A percentile compares a stretch with the other conserved stretches of the same genome.
Conservation (phyloP, 257 asterid species). For the Leonotis leonurus region DNA sequence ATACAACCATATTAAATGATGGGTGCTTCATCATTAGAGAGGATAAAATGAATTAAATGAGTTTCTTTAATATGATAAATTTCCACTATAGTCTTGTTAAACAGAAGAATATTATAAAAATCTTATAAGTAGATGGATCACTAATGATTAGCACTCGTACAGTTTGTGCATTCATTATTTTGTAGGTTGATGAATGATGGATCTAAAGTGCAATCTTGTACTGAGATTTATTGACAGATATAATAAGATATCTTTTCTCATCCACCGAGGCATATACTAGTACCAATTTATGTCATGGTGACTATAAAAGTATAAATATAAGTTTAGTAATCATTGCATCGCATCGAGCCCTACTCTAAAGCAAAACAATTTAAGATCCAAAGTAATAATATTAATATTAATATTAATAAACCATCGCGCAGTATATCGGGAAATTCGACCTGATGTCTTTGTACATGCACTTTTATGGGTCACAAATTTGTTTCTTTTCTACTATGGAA, state of each 20-base stretch:
- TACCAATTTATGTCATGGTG: not conserved
- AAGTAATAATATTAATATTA: too few relatives aligned
- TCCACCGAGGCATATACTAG: not conserved
- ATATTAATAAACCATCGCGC: constrained; percentile 18
- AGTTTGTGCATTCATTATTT: not conserved
- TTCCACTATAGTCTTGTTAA: not conserved
- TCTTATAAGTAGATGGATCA: not conserved
- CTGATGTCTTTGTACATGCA: not conserved
- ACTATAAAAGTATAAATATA: constrained; percentile 13
- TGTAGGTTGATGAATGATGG: not conserved
- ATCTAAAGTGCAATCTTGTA: constrained; percentile 14
- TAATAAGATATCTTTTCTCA: constrained; percentile 1
- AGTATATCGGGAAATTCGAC: constrained; percentile 11
- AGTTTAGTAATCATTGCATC: constrained; percentile 24
- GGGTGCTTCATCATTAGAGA: constrained; percentile 6
- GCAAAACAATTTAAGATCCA: constrained; percentile 19
- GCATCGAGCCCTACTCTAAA: constrained; percentile 31
- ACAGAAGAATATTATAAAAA: not conserved
- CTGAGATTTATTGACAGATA: not conserved
- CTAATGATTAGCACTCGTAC: not conserved
- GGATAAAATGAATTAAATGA: not conserved
- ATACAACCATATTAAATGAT: not conserved
- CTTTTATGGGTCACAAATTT: not conserved
- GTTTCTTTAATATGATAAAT: not conserved
- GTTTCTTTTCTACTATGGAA: too few relatives aligned